Evolutionary conservation across 2,329 filamentous ascomycete species (phyloP), one percentile per base, ranked within the genome.

Genomic region (Ascochyta koolunga): DNA sequence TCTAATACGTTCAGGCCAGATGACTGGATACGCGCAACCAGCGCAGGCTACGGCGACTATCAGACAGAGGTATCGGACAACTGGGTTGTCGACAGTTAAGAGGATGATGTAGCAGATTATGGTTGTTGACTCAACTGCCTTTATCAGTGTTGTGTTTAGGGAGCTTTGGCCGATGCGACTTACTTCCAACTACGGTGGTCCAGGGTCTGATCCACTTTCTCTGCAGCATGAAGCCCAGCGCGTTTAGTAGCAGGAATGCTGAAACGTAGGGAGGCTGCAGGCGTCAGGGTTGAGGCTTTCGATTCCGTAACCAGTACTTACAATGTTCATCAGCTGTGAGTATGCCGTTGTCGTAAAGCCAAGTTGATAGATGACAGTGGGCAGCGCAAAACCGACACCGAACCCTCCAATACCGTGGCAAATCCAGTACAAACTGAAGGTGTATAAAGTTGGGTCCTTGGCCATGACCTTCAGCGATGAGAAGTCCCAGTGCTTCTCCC

Each of bases 381-480:
- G 61, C 32, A 64, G 29, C 19, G 60, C 58, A 16, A 62, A 58
- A 1, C 53, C 49, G 29, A 64, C 48, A 13, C 60, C 59, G 29
- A 62, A 64, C 1, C 61, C 61, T 25, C 61, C 59, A 22, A 62
- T 62, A 27, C 59, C 60, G n/a, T 64, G 61, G 39, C 59, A 60
- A 11, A 64, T 60, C 61, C 61, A 62, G 36, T 64, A 64, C 25
- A 64, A 41, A 22, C 43, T 56, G 32, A 62, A 64, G 2, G 57
- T 64, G 19, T 62, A 64, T 11, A 64, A 37, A 5, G 59, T 62
- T 5, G 61, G 55, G 31, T 64, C 54, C 19, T 54, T 64, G 5
- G 33, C 39, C 50, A 64, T 50, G 13, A 46, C 35, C 18, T 49
- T 62, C 39, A 64, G 38, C 6, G 54, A 58, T 11, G 32, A 36